Evolutionary conservation across 2,329 filamentous ascomycete genomes (phyloP), one percentile per base, ranked within the genome.

Genomic region (Talaromyces islandicus): DNA sequence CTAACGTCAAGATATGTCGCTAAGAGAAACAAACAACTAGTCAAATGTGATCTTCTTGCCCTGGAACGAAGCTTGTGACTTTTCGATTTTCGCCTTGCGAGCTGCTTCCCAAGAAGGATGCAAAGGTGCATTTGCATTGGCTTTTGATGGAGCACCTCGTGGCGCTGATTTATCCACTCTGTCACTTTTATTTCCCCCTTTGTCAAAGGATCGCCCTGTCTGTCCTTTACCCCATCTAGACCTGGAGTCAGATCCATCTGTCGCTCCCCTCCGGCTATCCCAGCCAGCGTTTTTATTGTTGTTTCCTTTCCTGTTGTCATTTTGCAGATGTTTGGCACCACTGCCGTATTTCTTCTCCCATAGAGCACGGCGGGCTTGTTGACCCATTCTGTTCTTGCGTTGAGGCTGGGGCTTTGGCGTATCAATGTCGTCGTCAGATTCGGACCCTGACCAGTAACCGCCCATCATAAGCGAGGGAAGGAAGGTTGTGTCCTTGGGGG

Each of bases 101-200:
- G 83, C 83, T 7, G 85, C 85, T 70, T 83, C 81, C 85, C 85
- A 88, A 58, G 83, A 86, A 21, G 85, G 85, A 80, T 88, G 85
- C 65, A 88, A 65, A 6, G 81, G 73, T 48, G 75, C 72, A 29
- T 29, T 48, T 60, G 85, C 81, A 48, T 67, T 35, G 32, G 32
- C 32, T 35, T 35, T 63, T 25, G 54, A 29, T 62, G 74, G 66
- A 48, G 65, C 38, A 64, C 66, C 35, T 38, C 35, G 14, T 38
- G n/a, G 52, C 51, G 50, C 60, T 55, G 43, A 35, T 4, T 24
- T 19, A 21, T 46, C 43, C 3, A 11, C 4, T 19, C 43, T 46
- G 4, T 46, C 62, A 38, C 56, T 24, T 35, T n/a, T 25, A 27
- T 53, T 54, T 30, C 63, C 58, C 19, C 61, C 56, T 21, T 62